Evolutionary conservation across 2,329 filamentous ascomycete species (phyloP).

Genomic region (Venturia effusa): DNA sequence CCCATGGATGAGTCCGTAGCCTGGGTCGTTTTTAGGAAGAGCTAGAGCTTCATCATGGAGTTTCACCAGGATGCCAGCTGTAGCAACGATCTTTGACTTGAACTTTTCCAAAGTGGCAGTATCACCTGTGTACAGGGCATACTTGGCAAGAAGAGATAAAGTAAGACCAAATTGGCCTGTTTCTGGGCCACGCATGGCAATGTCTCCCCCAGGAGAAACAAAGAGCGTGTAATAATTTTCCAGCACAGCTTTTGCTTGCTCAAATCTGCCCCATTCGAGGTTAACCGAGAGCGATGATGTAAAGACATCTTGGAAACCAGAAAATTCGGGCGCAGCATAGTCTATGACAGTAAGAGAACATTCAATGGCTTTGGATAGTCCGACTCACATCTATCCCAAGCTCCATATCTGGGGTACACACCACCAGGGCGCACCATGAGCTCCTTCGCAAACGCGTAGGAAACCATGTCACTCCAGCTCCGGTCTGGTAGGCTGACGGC

Average conservation of each 20-base stretch:
- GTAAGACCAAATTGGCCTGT: constrained; percentile 8
- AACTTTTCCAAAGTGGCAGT: constrained; percentile 1
- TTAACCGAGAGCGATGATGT: background rate
- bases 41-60: constrained; percentile 11
- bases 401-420: constrained; percentile 9
- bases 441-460: constrained; percentile 11
- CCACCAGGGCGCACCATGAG: constrained; percentile 8
- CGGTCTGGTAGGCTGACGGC: constrained; percentile 5
- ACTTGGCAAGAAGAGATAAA: constrained; percentile 10
- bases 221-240: constrained; percentile 11
- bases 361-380: background rate
- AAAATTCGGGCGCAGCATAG: constrained; percentile 8
- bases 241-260: constrained; percentile 8
- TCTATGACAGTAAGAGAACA: background rate
- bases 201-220: constrained; percentile 9
- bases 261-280: constrained; percentile 10
- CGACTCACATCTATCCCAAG: constrained; percentile 5
- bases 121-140: constrained; percentile 10
- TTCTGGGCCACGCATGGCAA: constrained; percentile 10
- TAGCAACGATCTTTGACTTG: constrained; percentile 10
- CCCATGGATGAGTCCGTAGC: constrained; percentile 11
- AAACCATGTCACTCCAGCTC: constrained; percentile 10
- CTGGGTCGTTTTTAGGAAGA: background rate
- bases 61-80: constrained; percentile 3
- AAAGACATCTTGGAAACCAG: constrained; percentile 11